Percentiles rank a stretch among this genome's conserved stretches.
These are phyloP conservation scores for Colletotrichum neosansevieriae DNA, from an alignment of 2,329 filamentous ascomycete species.

Conservation along the genomic window DNA sequence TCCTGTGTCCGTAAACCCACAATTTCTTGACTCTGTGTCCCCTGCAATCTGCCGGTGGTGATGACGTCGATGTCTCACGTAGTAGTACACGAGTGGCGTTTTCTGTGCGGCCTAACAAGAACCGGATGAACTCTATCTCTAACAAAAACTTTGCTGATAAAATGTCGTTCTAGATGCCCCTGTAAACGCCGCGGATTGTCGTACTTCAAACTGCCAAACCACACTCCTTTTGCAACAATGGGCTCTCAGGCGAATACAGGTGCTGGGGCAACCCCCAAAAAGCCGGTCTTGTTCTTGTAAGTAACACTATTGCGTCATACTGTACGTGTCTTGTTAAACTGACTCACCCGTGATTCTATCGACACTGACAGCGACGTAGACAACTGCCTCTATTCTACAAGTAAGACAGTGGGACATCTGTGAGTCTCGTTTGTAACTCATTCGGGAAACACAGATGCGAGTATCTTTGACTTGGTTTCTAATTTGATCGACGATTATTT, in stretches of 20 bases:
- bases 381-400: background rate
- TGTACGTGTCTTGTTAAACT: background rate
- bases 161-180: background rate
- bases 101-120: background rate
- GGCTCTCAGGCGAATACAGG: background rate
- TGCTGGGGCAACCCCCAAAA: background rate
- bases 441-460: slow-evolving; percentile 64
- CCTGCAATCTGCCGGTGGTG: background rate
- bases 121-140: slow-evolving; percentile 1
- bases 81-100: background rate
- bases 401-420: background rate
- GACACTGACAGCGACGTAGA: background rate
- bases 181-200: background rate
- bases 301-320: background rate
- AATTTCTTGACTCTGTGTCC: no score
- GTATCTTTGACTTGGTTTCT: slow-evolving; percentile 90
- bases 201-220: background rate
- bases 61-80: slow-evolving; percentile 7
- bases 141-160: background rate
- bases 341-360: background rate
- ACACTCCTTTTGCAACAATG: background rate
- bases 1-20: no score
- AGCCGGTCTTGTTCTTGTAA: background rate
- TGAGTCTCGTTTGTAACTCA: background rate
- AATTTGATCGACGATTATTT: slow-evolving; percentile 78